Percentiles rank a stretch among this genome's conserved stretches.
phyloP scores from a whole-genome alignment of 2,329 filamentous ascomycete species.

The Beauveria sp. region DNA sequence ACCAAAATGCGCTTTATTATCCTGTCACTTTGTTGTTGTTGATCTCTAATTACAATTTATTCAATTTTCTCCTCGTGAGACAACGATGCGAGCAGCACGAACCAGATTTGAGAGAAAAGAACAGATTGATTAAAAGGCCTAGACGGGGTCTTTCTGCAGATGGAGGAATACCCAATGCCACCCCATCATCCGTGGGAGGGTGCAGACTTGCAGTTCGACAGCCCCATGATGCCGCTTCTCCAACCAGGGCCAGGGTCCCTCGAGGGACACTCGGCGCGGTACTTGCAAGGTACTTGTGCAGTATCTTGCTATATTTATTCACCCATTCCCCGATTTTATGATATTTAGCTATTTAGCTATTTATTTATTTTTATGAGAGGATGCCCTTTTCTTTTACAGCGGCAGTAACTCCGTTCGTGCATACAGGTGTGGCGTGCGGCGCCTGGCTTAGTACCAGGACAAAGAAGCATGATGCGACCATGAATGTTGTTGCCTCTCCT shows the following conservation, averaged over 20 bases:
- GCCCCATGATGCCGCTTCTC: background rate
- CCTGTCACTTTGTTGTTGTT: too few species aligned
- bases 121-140: background rate
- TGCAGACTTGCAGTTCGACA: background rate
- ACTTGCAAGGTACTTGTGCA: background rate
- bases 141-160: conserved; percentile 6
- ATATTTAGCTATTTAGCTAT: too few species aligned
- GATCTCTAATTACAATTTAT: too few species aligned
- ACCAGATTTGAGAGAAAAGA: background rate
- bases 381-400: too few species aligned
- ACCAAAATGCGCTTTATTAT: too few species aligned
- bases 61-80: background rate
- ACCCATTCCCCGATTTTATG: too few species aligned
- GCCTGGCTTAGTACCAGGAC: background rate
- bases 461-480: background rate
- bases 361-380: background rate
- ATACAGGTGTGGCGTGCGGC: conserved; percentile 5
- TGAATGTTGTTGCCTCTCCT: background rate
- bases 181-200: background rate
- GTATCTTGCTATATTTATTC: background rate
- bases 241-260: background rate
- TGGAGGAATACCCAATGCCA: background rate
- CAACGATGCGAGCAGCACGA: background rate
- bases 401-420: background rate
- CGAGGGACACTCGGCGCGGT: background rate